phyloP scores from a whole-genome alignment of 768 basidiomycete species.

The Kwoniella sp. region DNA sequence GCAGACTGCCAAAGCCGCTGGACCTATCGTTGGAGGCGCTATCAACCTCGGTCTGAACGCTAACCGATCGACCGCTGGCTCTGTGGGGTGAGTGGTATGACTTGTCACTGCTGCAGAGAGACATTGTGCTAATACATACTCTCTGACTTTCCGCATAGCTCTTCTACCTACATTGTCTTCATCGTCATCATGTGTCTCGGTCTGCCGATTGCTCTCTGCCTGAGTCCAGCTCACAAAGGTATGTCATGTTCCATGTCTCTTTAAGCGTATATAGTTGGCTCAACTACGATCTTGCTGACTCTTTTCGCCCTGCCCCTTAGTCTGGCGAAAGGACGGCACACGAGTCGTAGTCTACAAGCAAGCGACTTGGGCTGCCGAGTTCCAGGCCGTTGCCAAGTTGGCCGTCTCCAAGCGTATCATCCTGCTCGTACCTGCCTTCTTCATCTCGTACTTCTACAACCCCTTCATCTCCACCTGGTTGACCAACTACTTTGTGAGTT shows the following conservation, averaged over 20 bases:
- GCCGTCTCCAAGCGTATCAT: conserved; percentile 23
- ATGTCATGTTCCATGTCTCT: neutral
- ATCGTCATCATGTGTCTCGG: conserved; percentile 43
- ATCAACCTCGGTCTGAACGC: conserved; percentile 50
- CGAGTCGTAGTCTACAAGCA: conserved; percentile 26
- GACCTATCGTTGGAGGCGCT: conserved; percentile 49
- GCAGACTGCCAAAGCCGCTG: conserved; percentile 42
- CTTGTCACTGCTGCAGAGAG: neutral
- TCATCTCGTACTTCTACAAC: conserved; percentile 42
- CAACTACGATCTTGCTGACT: neutral
- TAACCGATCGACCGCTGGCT: conserved; percentile 30
- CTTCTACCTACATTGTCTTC: conserved; percentile 39
- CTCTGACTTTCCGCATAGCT: conserved; percentile 11
- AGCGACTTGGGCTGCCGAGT: conserved; percentile 24
- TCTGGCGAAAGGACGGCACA: conserved; percentile 37
- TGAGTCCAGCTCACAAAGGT: conserved; percentile 37
- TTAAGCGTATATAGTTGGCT: no score
- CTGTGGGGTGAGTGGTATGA: conserved; percentile 31
- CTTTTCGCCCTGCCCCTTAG: neutral
- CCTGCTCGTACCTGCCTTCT: conserved; percentile 33
- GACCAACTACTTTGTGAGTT: conserved; percentile 38
- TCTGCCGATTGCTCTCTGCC: conserved; percentile 30
- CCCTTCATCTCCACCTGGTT: conserved; percentile 39
- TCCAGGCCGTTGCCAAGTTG: conserved; percentile 29
- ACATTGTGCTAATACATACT: no score